Evolutionary conservation across 768 basidiomycete species (phyloP).

Genomic region (Russula lepida): DNA sequence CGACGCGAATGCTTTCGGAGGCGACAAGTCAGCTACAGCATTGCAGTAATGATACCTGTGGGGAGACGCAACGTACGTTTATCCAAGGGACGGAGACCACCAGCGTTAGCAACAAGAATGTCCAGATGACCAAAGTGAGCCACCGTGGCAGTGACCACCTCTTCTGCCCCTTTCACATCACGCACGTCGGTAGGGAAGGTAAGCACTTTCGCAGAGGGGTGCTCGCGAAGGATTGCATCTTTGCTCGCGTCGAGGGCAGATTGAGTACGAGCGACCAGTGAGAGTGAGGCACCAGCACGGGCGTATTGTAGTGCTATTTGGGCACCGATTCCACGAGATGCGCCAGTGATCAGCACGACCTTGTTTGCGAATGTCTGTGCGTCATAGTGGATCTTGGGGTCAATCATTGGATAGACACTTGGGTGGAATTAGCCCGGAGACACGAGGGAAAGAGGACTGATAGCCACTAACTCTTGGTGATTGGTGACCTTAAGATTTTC

Average conservation of each 20-base stretch:
- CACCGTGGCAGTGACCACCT: not conserved
- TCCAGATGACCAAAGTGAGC: not conserved
- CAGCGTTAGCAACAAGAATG: not conserved
- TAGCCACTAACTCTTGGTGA: too few relatives aligned
- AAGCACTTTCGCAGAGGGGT: not conserved
- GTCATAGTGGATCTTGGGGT: not conserved
- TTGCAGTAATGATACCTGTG: not conserved
- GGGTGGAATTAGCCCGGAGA: too few relatives aligned
- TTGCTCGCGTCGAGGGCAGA: not conserved
- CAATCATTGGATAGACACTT: not conserved
- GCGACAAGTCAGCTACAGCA: not conserved
- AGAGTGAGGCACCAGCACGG: not conserved
- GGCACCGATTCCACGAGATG: not conserved
- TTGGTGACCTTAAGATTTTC: slow-evolving; percentile 5
- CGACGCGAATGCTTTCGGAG: not conserved
- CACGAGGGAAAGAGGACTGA: too few relatives aligned
- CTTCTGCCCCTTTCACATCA: not conserved
- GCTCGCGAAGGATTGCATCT: not conserved
- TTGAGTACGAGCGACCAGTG: not conserved
- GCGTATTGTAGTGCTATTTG: not conserved
- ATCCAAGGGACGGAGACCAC: not conserved
- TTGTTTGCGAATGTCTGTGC: not conserved
- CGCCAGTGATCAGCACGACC: not conserved
- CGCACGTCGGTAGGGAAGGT: not conserved
- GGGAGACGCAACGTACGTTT: not conserved